Base-by-base conservation (phyloP, 75 land plant genomes). In the Pinus tabuliformis region DNA sequence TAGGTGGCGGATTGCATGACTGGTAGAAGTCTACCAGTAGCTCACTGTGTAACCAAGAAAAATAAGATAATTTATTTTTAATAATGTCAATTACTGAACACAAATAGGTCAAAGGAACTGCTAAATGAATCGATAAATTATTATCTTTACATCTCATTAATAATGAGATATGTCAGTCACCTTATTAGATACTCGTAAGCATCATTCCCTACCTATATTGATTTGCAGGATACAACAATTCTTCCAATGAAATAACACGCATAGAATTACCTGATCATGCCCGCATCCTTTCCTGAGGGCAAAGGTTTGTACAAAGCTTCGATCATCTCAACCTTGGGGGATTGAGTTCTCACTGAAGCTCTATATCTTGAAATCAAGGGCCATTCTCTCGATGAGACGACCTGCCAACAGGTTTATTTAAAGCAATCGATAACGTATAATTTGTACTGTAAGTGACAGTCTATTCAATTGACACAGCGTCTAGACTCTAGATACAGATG, bases 11-110 rank as follows among this genome's bases (percentile, higher is more conserved):
- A 20, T 28, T 75, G 70, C 75, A 82, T 0, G 90, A 82, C 3
- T 52, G 22, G 70, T 81, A 89, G 78, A 93, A 95, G 24, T 95
- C 95, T 17, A 78, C 2, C 9, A 49, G 54, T 62, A 95, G 73
- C 56, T 92, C 93, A 59, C 98, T 95, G 84, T 26, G n/a, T 65
- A 24, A 72, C 33, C 57, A 70, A 49, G 1, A 49, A 1, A 49
- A 49, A 49, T 6, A 45, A 45, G 52, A 45, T 6, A 7, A 45
- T 45, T 33, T 33, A 7, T 6, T 45, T 45, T 6, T 6, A 45
- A 6, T 45, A 7, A 8, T 45, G 52, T 45, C 52, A 7, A 45
- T 33, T 33, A 45, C 42, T 39, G 42, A 39, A 4, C 5, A 39
- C 9, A 45, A 8, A 9, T 9, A 49, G 54, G 54, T 49, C 54